Evolutionary conservation across 805 yeast genomes (phyloP), one percentile per base, ranked within the genome.

Genomic region (Candida nonsorbophila): DNA sequence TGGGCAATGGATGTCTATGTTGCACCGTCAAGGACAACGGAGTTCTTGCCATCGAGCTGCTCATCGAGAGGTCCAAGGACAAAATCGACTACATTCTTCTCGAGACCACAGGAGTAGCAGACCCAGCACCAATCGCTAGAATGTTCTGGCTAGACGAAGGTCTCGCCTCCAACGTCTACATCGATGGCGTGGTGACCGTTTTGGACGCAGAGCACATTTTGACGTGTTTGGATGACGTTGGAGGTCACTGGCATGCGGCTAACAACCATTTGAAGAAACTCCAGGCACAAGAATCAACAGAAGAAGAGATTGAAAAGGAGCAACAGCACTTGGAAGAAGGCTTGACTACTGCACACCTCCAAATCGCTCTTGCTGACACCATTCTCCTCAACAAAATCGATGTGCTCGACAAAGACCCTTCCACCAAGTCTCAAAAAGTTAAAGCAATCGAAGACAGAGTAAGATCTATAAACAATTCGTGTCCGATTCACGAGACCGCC

Each of bases 141-240:
- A 90, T 90, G 96, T 92, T 92, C 56, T 92, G 98, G 98, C 68
- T 88, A 17, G 98, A 92, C 52, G 90, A 84, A 14, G 97, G 88
- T 0, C 63, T 92, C 34, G 70, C 79, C 10, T 79, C 95, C 4
- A 79, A 78, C 41, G 86, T 92, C 2, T 84, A 84, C 51, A 79
- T 92, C 18, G 97, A 90, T 54, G 95, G 95, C 0, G 85, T 90
- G 4, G 72, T 92, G 9, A 83, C 96, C 0, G 97, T 90, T 2
- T 62, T 92, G 23, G 97, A 90, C 51, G 51, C 79, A 2, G 76
- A 69, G 27, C 79, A 86, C 46, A 78, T 90, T 14, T 44, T 68
- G 11, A 60, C 60, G 30, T 79, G 84, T 38, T 59, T 90, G 17
- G 78, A 74, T 33, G 97, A 86, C 41, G 58, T 62, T 11, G 85